Evolutionary conservation across 2,329 filamentous ascomycete genomes (phyloP).

Genomic region (Raffaelea albimanens): DNA sequence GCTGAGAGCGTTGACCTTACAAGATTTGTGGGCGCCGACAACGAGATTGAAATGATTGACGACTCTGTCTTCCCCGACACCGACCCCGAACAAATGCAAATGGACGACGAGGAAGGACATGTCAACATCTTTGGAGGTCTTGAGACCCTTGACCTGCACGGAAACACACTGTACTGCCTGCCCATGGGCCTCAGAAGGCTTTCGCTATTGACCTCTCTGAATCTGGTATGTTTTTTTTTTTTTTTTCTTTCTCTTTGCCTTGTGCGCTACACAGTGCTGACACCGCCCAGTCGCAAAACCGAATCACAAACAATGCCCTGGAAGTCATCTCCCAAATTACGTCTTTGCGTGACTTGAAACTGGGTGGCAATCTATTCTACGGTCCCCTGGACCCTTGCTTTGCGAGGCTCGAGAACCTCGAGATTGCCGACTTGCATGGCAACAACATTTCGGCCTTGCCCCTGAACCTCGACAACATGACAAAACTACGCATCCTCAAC

Average conservation of each 20-base stretch:
- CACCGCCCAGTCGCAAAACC: constrained; percentile 62
- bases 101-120: constrained; percentile 53
- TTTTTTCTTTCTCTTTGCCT: neutral
- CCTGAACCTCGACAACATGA: constrained; percentile 54
- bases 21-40: constrained; percentile 78
- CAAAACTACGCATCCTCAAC: constrained; percentile 65
- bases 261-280: no score
- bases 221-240: constrained; percentile 50
- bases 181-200: constrained; percentile 70
- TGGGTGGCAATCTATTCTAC: constrained; percentile 67
- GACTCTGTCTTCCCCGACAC: constrained; percentile 73
- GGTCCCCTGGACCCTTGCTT: constrained; percentile 59
- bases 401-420: constrained; percentile 56
- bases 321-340: constrained; percentile 65
- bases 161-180: constrained; percentile 64
- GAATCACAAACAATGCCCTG: constrained; percentile 61
- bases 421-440: constrained; percentile 70
- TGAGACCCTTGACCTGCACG: constrained; percentile 76
- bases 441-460: constrained; percentile 72
- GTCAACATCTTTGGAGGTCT: constrained; percentile 74
- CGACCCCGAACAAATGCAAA: constrained; percentile 41
- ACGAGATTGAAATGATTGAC: constrained; percentile 67
- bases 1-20: constrained; percentile 85
- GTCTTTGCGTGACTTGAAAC: constrained; percentile 66
- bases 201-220: constrained; percentile 66